phyloP scores from a whole-genome alignment of 768 basidiomycete species.

The Auricularia auricula-judae region DNA sequence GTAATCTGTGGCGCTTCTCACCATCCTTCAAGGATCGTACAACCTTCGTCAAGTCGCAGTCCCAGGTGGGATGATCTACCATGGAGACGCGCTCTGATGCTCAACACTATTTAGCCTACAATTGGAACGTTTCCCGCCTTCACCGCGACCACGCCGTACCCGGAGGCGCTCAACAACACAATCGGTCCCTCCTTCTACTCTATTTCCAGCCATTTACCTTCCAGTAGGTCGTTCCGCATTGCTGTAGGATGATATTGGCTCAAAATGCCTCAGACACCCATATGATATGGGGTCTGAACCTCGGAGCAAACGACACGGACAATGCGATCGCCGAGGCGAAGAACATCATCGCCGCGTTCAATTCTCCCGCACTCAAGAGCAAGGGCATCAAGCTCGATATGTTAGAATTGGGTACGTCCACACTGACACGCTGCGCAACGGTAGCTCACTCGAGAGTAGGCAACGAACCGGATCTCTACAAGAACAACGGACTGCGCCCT shows the following conservation, averaged over 20 bases:
- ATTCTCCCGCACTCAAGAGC: slow-evolving; percentile 24
- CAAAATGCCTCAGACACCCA: slow-evolving; percentile 29
- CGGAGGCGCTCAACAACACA: slow-evolving; percentile 24
- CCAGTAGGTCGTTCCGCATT: background rate
- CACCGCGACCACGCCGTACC: slow-evolving; percentile 44
- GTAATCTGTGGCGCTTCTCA: background rate
- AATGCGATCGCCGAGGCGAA: slow-evolving; percentile 33
- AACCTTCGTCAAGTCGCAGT: background rate
- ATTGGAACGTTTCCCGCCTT: slow-evolving; percentile 32
- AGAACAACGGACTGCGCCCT: slow-evolving; percentile 30
- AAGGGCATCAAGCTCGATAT: slow-evolving; percentile 40
- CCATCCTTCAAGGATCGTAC: background rate
- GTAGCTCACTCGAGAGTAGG: background rate
- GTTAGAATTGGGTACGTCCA: slow-evolving; percentile 26
- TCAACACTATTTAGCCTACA: slow-evolving; percentile 18
- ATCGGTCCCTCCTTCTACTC: background rate
- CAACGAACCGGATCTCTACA: slow-evolving; percentile 47
- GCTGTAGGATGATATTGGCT: background rate
- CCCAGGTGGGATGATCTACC: background rate
- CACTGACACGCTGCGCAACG: background rate
- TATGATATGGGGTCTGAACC: slow-evolving; percentile 58
- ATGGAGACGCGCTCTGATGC: background rate
- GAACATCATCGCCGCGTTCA: slow-evolving; percentile 31
- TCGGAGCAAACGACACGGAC: slow-evolving; percentile 42
- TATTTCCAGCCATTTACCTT: background rate